Evolutionary conservation across 2,329 filamentous ascomycete species (phyloP).

Genomic region (Westerdykella aurantiaca): DNA sequence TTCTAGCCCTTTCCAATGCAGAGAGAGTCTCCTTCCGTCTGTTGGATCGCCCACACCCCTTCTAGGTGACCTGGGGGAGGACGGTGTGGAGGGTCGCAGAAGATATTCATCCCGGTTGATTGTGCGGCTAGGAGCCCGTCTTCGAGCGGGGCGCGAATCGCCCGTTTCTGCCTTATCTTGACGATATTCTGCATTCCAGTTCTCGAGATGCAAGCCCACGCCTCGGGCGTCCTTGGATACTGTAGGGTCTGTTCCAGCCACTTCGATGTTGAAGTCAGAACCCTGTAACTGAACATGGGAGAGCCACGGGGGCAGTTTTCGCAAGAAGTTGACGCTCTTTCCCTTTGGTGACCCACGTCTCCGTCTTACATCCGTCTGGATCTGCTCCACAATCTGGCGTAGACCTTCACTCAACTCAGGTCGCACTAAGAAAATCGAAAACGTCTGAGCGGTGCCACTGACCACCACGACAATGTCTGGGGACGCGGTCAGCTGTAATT

Average conservation of each 20-base stretch:
- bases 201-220: conserved; percentile 78
- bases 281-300: conserved; percentile 78
- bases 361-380: conserved; percentile 50
- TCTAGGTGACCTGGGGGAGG: conserved; percentile 47
- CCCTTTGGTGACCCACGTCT: conserved; percentile 37
- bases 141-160: conserved; percentile 54
- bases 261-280: conserved; percentile 81
- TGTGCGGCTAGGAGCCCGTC: conserved; percentile 65
- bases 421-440: conserved; percentile 82
- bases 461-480: conserved; percentile 79
- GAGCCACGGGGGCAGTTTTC: conserved; percentile 77
- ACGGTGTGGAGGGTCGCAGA: conserved; percentile 47
- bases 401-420: conserved; percentile 90
- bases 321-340: conserved; percentile 56
- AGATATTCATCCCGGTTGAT: conserved; percentile 57
- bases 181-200: conserved; percentile 82
- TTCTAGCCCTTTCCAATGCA: conserved; percentile 80
- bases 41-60: conserved; percentile 47
- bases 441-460: conserved; percentile 75
- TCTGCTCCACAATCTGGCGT: conserved; percentile 81
- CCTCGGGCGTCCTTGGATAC: conserved; percentile 80
- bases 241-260: conserved; percentile 78
- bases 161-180: conserved; percentile 67
- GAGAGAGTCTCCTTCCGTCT: conserved; percentile 74
- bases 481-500: conserved; percentile 74